Percentiles rank a stretch among this genome's conserved stretches.
Conservation (phyloP, 768 basidiomycete genomes). For the Auricularia cornea region DNA sequence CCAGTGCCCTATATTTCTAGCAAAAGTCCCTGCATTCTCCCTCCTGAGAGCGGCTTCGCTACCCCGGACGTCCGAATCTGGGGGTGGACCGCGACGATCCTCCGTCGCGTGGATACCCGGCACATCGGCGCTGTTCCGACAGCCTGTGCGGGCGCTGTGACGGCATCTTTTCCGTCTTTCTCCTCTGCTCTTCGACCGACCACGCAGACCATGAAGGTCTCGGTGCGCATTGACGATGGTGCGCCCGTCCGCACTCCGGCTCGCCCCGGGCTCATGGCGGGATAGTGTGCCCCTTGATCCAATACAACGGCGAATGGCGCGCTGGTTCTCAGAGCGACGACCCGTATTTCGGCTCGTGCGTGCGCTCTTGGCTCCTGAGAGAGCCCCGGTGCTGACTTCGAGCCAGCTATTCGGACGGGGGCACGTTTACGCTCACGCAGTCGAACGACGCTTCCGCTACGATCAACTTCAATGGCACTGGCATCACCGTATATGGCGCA, state of each 20-base stretch:
- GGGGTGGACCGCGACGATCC: no score
- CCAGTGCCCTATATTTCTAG: no score
- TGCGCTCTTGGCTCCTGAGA: neutral
- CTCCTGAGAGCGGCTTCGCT: no score
- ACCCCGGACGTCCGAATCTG: no score
- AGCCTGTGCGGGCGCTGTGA: neutral
- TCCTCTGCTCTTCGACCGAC: neutral
- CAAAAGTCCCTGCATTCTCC: no score
- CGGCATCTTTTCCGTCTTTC: neutral
- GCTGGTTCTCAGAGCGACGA: neutral
- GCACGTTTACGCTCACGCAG: constrained; percentile 31
- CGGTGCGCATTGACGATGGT: neutral
- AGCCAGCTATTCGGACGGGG: neutral
- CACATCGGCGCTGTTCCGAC: no score
- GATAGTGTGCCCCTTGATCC: neutral
- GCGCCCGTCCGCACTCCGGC: neutral
- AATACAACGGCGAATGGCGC: neutral
- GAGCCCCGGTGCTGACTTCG: neutral
- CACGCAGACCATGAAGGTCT: neutral
- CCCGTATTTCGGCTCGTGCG: neutral
- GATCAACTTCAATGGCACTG: constrained; percentile 43
- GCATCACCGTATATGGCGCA: constrained; percentile 42
- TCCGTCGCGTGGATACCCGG: no score
- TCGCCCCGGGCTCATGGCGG: neutral
- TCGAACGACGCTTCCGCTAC: constrained; percentile 26